These are phyloP conservation scores for Mollisiaceae sp. DNA, from an alignment of 2,329 filamentous ascomycete genomes.

Conservation along the genomic window DNA sequence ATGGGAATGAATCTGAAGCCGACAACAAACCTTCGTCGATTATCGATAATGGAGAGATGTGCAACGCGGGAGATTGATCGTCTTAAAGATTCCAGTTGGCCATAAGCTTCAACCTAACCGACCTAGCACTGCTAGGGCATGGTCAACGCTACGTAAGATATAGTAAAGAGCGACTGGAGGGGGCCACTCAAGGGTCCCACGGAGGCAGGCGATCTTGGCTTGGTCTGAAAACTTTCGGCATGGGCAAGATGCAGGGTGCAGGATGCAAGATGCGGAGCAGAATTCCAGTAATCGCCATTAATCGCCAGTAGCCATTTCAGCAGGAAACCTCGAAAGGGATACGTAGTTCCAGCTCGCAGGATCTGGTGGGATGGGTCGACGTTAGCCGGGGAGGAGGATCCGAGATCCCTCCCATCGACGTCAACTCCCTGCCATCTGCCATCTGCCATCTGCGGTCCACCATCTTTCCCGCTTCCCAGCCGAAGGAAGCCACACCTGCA, in stretches of 20 bases:
- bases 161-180: neutral
- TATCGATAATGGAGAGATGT: conserved; percentile 6
- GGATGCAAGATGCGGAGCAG: neutral
- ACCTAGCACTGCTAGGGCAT: neutral
- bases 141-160: neutral
- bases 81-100: neutral
- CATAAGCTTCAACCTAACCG: neutral
- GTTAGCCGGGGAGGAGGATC: neutral
- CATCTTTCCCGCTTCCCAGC: neutral
- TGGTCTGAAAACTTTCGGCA: too few species aligned
- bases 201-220: neutral
- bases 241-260: neutral
- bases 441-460: too few species aligned
- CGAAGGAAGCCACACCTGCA: neutral
- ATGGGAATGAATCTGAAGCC: too few species aligned
- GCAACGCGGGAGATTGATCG: neutral
- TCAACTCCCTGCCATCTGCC: neutral
- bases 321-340: too few species aligned
- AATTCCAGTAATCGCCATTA: too few species aligned
- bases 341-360: neutral
- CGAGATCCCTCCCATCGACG: neutral
- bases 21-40: neutral
- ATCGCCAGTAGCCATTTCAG: too few species aligned
- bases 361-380: neutral
- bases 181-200: neutral